These are phyloP conservation scores for Geranium rotundifolium DNA, from an alignment of 345 rosid species.

Conservation along the genomic window DNA sequence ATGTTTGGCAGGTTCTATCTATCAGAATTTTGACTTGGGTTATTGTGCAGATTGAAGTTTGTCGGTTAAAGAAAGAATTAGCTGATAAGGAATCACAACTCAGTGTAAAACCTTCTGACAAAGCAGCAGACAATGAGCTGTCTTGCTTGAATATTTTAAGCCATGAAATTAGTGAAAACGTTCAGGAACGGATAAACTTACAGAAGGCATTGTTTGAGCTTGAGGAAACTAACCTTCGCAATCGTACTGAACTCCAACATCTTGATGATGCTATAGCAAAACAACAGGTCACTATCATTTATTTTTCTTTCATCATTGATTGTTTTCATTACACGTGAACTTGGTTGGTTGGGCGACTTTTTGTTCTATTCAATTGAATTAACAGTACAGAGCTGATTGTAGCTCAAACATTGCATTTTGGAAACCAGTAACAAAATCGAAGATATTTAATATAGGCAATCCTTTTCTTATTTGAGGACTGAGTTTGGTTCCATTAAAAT, in stretches of 20 bases:
- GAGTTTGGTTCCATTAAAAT: too few species aligned
- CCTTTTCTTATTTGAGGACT: too few species aligned
- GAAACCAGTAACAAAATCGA: too few species aligned
- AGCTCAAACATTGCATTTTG: too few species aligned
- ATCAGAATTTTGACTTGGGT: neutral
- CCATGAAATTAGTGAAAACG: conserved; percentile 91
- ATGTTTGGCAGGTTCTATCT: neutral
- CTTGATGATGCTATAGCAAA: conserved; percentile 80
- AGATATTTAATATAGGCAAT: too few species aligned
- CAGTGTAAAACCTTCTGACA: conserved; percentile 61
- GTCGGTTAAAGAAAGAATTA: conserved; percentile 64
- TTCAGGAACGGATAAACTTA: conserved; percentile 83
- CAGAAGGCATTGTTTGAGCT: conserved; percentile 88
- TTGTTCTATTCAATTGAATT: neutral
- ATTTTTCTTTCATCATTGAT: neutral
- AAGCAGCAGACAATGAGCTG: conserved; percentile 68
- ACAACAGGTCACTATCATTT: conserved; percentile 40
- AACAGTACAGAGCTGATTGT: too few species aligned
- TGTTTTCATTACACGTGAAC: neutral
- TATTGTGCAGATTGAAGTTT: conserved; percentile 60
- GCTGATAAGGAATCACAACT: conserved; percentile 77
- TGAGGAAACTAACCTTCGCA: conserved; percentile 75
- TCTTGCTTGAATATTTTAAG: conserved; percentile 83
- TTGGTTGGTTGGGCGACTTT: neutral
- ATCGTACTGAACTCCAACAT: conserved; percentile 67